These are phyloP conservation scores for Penicillium occitanis DNA, from an alignment of 2,329 filamentous ascomycete species.

Conservation along the genomic window DNA sequence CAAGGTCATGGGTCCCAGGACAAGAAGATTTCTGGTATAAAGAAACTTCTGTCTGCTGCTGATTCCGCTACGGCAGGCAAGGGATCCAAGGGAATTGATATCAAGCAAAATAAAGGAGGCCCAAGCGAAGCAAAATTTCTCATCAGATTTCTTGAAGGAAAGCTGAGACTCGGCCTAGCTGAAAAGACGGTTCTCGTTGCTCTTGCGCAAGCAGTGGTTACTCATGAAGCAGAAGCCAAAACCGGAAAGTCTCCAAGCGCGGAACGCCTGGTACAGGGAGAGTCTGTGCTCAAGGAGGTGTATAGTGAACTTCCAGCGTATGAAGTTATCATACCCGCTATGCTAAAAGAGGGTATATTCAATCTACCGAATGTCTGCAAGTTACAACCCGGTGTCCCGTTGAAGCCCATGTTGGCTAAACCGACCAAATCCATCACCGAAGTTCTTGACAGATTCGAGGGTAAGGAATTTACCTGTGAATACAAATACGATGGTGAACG, in stretches of 20 bases:
- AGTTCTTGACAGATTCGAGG: slow-evolving; percentile 92
- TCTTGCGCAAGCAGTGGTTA: slow-evolving; percentile 82
- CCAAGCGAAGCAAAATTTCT: slow-evolving; percentile 94
- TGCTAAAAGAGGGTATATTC: slow-evolving; percentile 82
- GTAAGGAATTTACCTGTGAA: slow-evolving; percentile 94
- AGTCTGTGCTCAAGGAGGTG: slow-evolving; percentile 82
- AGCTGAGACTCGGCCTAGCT: slow-evolving; percentile 84
- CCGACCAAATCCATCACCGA: slow-evolving; percentile 98
- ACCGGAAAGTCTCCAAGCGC: slow-evolving; percentile 65
- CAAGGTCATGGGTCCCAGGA: slow-evolving; percentile 84
- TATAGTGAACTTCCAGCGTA: slow-evolving; percentile 95
- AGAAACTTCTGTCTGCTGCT: slow-evolving; percentile 90
- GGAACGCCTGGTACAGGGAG: slow-evolving; percentile 76
- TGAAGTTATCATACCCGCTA: slow-evolving; percentile 87
- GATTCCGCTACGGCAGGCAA: slow-evolving; percentile 73
- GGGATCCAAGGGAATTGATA: slow-evolving; percentile 66
- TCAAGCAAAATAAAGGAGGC: slow-evolving; percentile 87
- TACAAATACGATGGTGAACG: slow-evolving; percentile 99
- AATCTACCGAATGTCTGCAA: slow-evolving; percentile 83
- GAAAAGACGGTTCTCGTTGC: slow-evolving; percentile 90
- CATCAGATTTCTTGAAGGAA: slow-evolving; percentile 89
- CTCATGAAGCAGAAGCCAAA: slow-evolving; percentile 73
- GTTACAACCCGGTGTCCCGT: slow-evolving; percentile 84
- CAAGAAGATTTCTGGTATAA: slow-evolving; percentile 90
- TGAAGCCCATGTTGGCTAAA: slow-evolving; percentile 98